Percentiles rank a stretch among this genome's conserved stretches.
Conservation (phyloP, 2,329 filamentous ascomycete species). For the Hypoxylon sp. region DNA sequence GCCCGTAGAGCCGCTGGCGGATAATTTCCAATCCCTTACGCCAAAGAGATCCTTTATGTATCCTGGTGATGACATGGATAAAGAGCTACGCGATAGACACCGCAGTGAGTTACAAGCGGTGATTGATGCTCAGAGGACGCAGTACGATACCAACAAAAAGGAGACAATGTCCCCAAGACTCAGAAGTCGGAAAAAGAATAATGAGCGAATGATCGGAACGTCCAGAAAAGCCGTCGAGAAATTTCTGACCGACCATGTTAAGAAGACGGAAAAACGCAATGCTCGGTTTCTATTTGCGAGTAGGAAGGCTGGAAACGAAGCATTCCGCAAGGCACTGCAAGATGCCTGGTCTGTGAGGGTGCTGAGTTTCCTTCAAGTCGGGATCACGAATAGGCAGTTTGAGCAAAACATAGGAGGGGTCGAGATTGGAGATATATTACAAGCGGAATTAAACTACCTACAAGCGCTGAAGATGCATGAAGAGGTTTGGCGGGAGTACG, state of each 20-base stretch:
- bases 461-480: constrained; percentile 41
- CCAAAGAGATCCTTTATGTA: constrained; percentile 28
- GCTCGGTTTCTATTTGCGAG: not conserved
- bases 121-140: not conserved
- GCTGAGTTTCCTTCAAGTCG: constrained; percentile 22
- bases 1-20: not conserved
- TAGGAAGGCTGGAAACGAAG: not conserved
- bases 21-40: not conserved
- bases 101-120: not conserved
- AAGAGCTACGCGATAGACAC: not conserved
- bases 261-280: not conserved
- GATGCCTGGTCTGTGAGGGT: constrained; percentile 3
- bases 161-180: not conserved
- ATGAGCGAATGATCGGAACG: no score
- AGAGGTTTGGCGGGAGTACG: constrained; percentile 44
- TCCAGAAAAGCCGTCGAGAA: not conserved
- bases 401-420: not conserved
- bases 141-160: not conserved
- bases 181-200: not conserved
- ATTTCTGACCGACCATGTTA: not conserved
- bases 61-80: constrained; percentile 14
- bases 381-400: constrained; percentile 25
- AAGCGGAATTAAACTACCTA: constrained; percentile 18
- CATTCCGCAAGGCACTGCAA: not conserved
- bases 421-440: constrained; percentile 17